phyloP scores from a whole-genome alignment of 208 protist genomes.

The Leishmania arabica region DNA sequence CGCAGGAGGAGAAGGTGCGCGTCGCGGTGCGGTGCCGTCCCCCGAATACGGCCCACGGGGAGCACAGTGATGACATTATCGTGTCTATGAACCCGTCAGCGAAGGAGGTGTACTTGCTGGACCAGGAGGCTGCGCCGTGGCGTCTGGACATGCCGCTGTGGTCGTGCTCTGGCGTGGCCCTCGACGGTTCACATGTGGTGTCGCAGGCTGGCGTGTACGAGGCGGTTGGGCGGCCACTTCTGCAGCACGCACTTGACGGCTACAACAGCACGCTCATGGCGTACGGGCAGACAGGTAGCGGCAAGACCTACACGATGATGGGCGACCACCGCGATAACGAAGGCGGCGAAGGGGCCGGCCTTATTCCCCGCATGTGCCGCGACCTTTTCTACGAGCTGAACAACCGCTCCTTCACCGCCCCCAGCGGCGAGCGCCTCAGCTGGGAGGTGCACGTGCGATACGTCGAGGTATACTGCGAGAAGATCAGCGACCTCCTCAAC shows the following conservation, averaged over 20 bases:
- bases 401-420: slow-evolving; percentile 41
- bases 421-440: slow-evolving; percentile 51
- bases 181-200: slow-evolving; percentile 45
- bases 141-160: slow-evolving; percentile 71
- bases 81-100: slow-evolving; percentile 71
- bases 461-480: slow-evolving; percentile 93
- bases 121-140: slow-evolving; percentile 44
- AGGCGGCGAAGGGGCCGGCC: slow-evolving; percentile 42
- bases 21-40: slow-evolving; percentile 84
- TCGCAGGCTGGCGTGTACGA: slow-evolving; percentile 85
- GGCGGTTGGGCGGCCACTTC: slow-evolving; percentile 83
- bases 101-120: slow-evolving; percentile 40
- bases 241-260: slow-evolving; percentile 90
- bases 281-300: slow-evolving; percentile 91
- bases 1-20: slow-evolving; percentile 56
- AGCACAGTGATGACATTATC: slow-evolving; percentile 48
- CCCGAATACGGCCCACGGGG: slow-evolving; percentile 38
- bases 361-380: slow-evolving; percentile 85
- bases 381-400: slow-evolving; percentile 77
- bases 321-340: slow-evolving; percentile 40
- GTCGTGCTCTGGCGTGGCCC: slow-evolving; percentile 51
- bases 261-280: slow-evolving; percentile 92
- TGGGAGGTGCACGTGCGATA: slow-evolving; percentile 88
- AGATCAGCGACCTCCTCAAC: slow-evolving; percentile 87
- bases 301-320: slow-evolving; percentile 93